These are phyloP conservation scores for Polytrichum commune DNA, from an alignment of 225 moss, liverwort and hornwort species.

Conservation along the genomic window DNA sequence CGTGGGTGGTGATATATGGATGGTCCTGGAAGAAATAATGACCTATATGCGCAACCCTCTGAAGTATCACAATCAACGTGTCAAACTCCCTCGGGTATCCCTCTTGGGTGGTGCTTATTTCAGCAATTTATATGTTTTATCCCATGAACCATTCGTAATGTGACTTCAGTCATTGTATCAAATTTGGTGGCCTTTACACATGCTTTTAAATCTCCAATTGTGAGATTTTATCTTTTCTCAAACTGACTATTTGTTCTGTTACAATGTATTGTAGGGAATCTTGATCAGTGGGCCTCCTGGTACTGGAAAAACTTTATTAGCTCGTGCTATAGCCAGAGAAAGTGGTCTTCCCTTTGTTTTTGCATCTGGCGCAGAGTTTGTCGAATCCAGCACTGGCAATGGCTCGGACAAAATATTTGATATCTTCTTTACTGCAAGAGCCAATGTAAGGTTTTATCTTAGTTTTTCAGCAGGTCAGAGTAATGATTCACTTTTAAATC, in stretches of 20 bases:
- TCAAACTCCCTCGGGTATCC: conserved; percentile 91
- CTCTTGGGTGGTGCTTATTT: conserved; percentile 1
- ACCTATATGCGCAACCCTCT: conserved; percentile 92
- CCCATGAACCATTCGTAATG: no score
- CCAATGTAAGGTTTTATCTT: conserved; percentile 61
- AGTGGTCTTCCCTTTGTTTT: conserved; percentile 98
- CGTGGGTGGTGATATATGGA: conserved; percentile 98
- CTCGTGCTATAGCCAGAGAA: conserved; percentile 98
- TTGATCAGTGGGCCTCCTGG: conserved; percentile 98
- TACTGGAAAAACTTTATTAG: conserved; percentile 93
- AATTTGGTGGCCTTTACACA: no score
- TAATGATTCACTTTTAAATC: no score
- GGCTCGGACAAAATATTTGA: conserved; percentile 98
- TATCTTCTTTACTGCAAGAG: conserved; percentile 97
- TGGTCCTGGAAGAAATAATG: conserved; percentile 96
- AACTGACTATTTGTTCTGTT: conserved; percentile 2
- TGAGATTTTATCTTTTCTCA: no score
- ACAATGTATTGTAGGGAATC: conserved; percentile 63
- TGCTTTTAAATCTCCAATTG: no score
- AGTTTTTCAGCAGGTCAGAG: background rate
- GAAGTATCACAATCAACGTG: conserved; percentile 70
- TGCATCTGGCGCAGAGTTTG: conserved; percentile 98
- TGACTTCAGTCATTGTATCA: no score
- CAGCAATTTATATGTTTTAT: background rate
- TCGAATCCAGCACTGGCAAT: conserved; percentile 84